Conservation (phyloP, 2,329 filamentous ascomycete species). For the Botrytis fragariae region DNA sequence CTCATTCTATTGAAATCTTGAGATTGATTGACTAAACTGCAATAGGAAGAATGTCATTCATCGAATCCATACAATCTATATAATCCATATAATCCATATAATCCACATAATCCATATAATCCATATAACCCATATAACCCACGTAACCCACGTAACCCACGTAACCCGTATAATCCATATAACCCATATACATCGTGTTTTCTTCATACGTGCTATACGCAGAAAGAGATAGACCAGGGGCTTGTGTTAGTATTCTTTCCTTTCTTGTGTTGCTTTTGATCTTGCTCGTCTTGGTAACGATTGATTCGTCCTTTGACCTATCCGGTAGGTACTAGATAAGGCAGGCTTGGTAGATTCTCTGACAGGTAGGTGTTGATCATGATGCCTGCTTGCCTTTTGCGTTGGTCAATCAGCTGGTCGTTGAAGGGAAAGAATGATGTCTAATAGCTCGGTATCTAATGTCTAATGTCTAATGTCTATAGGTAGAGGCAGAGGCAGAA, state of each 20-base stretch:
- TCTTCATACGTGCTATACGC: neutral
- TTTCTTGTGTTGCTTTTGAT: neutral
- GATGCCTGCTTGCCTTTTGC: neutral
- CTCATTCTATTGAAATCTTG: neutral
- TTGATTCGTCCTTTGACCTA: neutral
- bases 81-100: too few relatives aligned
- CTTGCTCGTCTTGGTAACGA: neutral
- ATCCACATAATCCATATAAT: neutral
- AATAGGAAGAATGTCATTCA: constrained; percentile 2
- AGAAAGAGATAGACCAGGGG: neutral
- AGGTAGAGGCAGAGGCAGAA: too few relatives aligned
- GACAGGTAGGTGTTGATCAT: neutral
- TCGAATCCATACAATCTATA: neutral
- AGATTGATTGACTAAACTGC: neutral
- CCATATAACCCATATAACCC: too few relatives aligned
- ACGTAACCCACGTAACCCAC: too few relatives aligned
- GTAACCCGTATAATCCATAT: too few relatives aligned
- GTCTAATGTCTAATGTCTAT: neutral
- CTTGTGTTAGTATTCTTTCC: neutral
- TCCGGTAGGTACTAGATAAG: neutral
- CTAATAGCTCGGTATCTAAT: neutral
- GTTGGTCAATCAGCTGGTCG: neutral
- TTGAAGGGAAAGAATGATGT: too few relatives aligned
- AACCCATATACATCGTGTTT: neutral
- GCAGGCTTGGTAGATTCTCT: neutral